A percentile compares a stretch with the other conserved stretches of the same genome.
These are phyloP conservation scores for Phytophthora kernoviae DNA, from an alignment of 352 stramenopile genomes.

Conservation along the genomic window DNA sequence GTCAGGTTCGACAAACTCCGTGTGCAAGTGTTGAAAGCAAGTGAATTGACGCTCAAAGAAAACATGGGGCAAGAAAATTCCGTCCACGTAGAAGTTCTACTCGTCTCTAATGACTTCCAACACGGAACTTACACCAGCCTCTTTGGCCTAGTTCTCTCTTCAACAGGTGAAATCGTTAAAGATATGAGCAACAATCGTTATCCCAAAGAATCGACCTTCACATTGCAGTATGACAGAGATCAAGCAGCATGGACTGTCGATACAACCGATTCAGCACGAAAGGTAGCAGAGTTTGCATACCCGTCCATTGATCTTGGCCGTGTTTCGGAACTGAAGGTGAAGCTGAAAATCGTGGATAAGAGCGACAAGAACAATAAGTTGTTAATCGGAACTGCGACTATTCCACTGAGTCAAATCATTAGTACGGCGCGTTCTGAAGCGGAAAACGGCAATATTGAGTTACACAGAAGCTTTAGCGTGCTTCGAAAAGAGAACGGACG, in stretches of 20 bases:
- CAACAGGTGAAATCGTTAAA: constrained; percentile 48
- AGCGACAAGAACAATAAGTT: constrained; percentile 23
- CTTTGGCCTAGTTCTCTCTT: constrained; percentile 46
- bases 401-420: constrained; percentile 39
- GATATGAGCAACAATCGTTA: constrained; percentile 34
- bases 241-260: constrained; percentile 6
- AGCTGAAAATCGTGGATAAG: constrained; percentile 36
- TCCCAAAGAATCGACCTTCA: constrained; percentile 34
- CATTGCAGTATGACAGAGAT: constrained; percentile 10
- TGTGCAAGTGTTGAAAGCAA: constrained; percentile 53
- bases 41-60: constrained; percentile 50
- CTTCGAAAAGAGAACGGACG: constrained; percentile 26
- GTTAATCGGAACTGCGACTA: constrained; percentile 40
- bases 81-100: constrained; percentile 45
- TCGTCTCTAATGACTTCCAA: constrained; percentile 60
- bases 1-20: constrained; percentile 52
- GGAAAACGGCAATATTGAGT: neutral
- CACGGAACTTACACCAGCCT: constrained; percentile 29
- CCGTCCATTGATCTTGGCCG: constrained; percentile 50
- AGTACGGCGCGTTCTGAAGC: neutral
- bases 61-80: constrained; percentile 24
- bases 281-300: constrained; percentile 35
- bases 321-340: constrained; percentile 43
- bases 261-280: neutral
- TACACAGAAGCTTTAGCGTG: constrained; percentile 32